These are phyloP conservation scores for Penicillium sp. DNA, from an alignment of 2,329 filamentous ascomycete species.

Conservation along the genomic window DNA sequence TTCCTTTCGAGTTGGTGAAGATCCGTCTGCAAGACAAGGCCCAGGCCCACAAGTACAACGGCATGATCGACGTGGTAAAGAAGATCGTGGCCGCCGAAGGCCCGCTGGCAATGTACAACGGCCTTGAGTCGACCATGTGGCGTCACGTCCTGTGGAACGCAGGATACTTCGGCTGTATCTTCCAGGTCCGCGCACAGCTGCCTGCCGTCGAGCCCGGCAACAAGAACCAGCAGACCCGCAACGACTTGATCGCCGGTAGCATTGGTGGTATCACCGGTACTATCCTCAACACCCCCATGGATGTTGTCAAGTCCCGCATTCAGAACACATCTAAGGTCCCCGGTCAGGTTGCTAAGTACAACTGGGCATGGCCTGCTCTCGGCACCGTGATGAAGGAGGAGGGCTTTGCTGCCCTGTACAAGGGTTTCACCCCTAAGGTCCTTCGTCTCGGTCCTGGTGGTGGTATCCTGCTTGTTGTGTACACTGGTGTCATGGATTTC, in stretches of 20 bases:
- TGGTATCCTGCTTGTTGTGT: constrained; percentile 55
- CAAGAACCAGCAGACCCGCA: constrained; percentile 77
- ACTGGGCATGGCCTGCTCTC: constrained; percentile 92
- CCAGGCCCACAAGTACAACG: constrained; percentile 70
- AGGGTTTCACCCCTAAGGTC: constrained; percentile 96
- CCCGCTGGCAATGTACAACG: constrained; percentile 86
- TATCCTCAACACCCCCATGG: constrained; percentile 90
- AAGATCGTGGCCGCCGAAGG: constrained; percentile 81
- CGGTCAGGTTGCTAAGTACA: constrained; percentile 89
- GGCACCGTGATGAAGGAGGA: constrained; percentile 89
- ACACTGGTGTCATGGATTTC: constrained; percentile 65
- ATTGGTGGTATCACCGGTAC: constrained; percentile 89
- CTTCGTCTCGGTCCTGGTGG: constrained; percentile 70
- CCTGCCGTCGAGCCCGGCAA: constrained; percentile 67
- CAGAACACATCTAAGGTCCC: constrained; percentile 85
- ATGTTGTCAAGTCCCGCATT: constrained; percentile 97
- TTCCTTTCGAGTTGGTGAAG: constrained; percentile 98
- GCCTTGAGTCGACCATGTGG: constrained; percentile 95
- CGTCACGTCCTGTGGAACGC: constrained; percentile 92
- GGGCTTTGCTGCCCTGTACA: constrained; percentile 88
- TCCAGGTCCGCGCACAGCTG: constrained; percentile 84
- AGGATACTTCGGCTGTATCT: constrained; percentile 97
- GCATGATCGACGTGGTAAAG: constrained; percentile 52
- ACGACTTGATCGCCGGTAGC: constrained; percentile 82
- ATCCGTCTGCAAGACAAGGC: constrained; percentile 96